A percentile compares a stretch with the other conserved stretches of the same genome.
Conservation (phyloP, 2,329 filamentous ascomycete species). For the Diaporthe sp. region DNA sequence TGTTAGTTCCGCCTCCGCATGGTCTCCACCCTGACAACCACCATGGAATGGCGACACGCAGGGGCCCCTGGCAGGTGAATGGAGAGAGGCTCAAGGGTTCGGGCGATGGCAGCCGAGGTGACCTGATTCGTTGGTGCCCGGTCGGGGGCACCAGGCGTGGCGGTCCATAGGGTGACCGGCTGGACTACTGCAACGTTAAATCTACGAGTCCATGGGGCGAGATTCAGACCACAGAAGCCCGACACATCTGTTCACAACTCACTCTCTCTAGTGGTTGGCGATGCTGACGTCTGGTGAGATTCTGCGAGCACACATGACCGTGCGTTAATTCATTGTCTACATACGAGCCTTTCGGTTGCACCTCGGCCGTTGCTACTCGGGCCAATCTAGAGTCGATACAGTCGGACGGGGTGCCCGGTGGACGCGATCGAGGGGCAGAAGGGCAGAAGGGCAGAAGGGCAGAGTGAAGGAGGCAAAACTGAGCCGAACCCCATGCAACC, state of each 20-base stretch:
- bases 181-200: constrained; percentile 33
- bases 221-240: background rate
- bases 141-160: background rate
- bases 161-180: background rate
- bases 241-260: background rate
- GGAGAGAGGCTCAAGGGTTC: constrained; percentile 28
- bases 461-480: background rate
- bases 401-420: background rate
- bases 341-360: background rate
- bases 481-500: background rate
- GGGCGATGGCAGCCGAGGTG: constrained; percentile 6
- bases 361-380: background rate
- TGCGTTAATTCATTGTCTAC: background rate
- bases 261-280: background rate
- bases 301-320: background rate
- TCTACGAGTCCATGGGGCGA: constrained; percentile 9
- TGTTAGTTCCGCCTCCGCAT: constrained; percentile 32
- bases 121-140: background rate
- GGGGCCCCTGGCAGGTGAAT: constrained; percentile 1
- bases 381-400: constrained; percentile 1
- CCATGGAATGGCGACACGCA: background rate
- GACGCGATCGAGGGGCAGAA: background rate
- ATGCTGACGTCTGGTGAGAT: constrained; percentile 5
- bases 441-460: background rate
- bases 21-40: constrained; percentile 23